Evolutionary conservation across 192 early-diverging fungal species (phyloP).

Genomic region (Coemansia sp.): DNA sequence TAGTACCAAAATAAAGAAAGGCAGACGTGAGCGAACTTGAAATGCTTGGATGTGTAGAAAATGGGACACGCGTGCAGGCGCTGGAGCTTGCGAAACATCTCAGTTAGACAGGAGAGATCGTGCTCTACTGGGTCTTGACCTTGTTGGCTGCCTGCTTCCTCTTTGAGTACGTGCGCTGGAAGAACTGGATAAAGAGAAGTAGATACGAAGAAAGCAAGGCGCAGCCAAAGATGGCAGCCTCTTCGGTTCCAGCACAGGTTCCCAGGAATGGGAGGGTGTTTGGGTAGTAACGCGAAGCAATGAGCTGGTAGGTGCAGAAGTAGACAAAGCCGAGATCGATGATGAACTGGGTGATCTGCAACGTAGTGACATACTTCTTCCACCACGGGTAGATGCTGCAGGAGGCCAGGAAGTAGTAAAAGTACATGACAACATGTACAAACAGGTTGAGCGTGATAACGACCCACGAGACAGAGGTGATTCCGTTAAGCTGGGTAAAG

Average conservation of each 20-base stretch:
- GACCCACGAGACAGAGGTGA: constrained; percentile 64
- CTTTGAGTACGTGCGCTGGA: constrained; percentile 76
- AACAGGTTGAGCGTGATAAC: constrained; percentile 75
- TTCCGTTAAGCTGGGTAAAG: constrained; percentile 74
- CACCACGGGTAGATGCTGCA: constrained; percentile 81
- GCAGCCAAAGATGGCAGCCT: constrained; percentile 81
- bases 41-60: background rate
- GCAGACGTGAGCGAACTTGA: background rate
- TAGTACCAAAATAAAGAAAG: constrained; percentile 2
- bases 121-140: constrained; percentile 48
- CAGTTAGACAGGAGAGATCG: background rate
- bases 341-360: constrained; percentile 89
- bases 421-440: constrained; percentile 92
- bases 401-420: constrained; percentile 82
- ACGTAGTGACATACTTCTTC: constrained; percentile 88
- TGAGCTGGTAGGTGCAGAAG: constrained; percentile 83
- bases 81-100: background rate
- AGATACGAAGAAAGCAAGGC: constrained; percentile 77
- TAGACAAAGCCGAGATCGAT: constrained; percentile 85
- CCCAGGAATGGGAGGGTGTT: constrained; percentile 58
- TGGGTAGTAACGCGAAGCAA: constrained; percentile 65
- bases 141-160: constrained; percentile 41
- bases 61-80: background rate
- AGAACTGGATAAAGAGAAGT: constrained; percentile 89
- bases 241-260: constrained; percentile 72